Evolutionary conservation across 495 filamentous ascomycete genomes (phyloP).

Genomic region (Lindgomyces ingoldianus): DNA sequence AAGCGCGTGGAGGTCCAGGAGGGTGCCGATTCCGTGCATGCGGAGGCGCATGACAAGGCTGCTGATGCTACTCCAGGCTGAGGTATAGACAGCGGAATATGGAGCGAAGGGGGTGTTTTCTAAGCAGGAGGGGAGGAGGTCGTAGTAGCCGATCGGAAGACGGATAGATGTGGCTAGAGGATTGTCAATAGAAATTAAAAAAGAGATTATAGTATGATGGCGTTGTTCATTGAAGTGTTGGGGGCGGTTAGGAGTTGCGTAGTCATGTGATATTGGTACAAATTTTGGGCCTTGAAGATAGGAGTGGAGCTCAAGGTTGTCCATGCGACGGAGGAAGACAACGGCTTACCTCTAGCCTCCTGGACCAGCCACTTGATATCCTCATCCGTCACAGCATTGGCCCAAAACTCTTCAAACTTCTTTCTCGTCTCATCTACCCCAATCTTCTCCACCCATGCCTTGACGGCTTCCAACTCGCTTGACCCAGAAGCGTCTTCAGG

Average conservation of each 20-base stretch:
- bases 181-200: too few species aligned
- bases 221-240: background rate
- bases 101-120: conserved; percentile 53
- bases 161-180: conserved; percentile 53
- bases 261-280: background rate
- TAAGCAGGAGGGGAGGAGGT: conserved; percentile 52
- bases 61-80: conserved; percentile 53
- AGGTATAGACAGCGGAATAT: conserved; percentile 48
- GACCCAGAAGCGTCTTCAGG: conserved; percentile 37
- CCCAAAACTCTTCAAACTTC: conserved; percentile 56
- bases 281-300: background rate
- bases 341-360: conserved; percentile 44
- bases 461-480: conserved; percentile 54
- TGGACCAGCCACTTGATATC: conserved; percentile 53
- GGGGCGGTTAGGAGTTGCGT: background rate
- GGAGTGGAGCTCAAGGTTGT: background rate
- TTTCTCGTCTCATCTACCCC: conserved; percentile 50
- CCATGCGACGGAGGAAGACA: background rate
- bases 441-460: conserved; percentile 43
- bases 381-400: conserved; percentile 47
- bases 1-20: conserved; percentile 58
- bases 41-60: conserved; percentile 47
- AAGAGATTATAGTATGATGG: too few species aligned
- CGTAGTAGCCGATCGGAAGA: conserved; percentile 59
- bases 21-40: conserved; percentile 51